Evolutionary conservation across 2,329 filamentous ascomycete species (phyloP).

Genomic region (Sarocladium strictum): DNA sequence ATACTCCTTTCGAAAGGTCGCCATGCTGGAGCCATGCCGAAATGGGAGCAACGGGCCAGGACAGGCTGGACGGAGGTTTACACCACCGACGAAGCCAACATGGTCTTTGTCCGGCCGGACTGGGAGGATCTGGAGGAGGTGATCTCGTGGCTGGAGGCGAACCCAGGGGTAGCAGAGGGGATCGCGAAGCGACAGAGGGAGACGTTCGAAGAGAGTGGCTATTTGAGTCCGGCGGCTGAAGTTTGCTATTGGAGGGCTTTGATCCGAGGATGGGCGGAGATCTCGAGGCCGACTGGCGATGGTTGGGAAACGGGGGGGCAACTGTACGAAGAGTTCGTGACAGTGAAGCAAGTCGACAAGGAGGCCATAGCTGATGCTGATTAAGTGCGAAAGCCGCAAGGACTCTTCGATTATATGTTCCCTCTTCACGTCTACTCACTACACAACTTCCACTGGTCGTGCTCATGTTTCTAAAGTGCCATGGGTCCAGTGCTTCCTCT

Average conservation of each 20-base stretch:
- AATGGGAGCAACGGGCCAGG: slow-evolving; percentile 4
- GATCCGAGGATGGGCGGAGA: slow-evolving; percentile 39
- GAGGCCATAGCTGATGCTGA: neutral
- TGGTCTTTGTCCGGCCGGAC: slow-evolving; percentile 44
- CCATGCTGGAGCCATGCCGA: neutral
- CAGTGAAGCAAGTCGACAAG: slow-evolving; percentile 5
- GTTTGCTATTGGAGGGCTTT: slow-evolving; percentile 47
- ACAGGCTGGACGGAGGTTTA: slow-evolving; percentile 33
- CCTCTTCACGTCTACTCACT: neutral
- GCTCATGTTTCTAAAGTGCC: neutral
- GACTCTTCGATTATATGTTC: neutral
- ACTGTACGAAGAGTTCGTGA: slow-evolving; percentile 33
- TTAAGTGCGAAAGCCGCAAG: neutral
- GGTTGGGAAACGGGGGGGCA: slow-evolving; percentile 26
- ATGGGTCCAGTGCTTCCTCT: neutral
- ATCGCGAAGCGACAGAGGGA: slow-evolving; percentile 42
- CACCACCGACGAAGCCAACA: slow-evolving; percentile 32
- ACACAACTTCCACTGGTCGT: neutral
- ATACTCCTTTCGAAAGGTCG: slow-evolving; percentile 15
- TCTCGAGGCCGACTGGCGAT: slow-evolving; percentile 29
- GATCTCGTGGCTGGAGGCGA: slow-evolving; percentile 37
- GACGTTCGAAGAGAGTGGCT: slow-evolving; percentile 35
- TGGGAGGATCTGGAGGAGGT: slow-evolving; percentile 45
- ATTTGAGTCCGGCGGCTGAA: slow-evolving; percentile 44
- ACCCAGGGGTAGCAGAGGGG: slow-evolving; percentile 36